Conservation (phyloP, 805 yeast genomes). For the Cyberlindnera subsufficiens region DNA sequence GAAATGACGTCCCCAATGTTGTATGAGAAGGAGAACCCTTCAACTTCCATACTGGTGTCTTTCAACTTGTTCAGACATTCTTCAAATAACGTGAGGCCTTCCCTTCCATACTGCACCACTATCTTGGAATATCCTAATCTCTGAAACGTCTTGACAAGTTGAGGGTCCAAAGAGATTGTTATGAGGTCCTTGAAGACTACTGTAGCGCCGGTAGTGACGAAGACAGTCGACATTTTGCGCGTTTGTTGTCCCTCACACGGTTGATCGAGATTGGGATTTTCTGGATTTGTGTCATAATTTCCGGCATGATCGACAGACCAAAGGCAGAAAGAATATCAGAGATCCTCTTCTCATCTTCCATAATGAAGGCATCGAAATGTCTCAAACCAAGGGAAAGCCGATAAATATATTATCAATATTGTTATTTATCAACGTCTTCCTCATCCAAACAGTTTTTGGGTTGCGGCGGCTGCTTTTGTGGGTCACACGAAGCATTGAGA, state of each 20-base stretch:
- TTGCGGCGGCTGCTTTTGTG: conserved; percentile 5
- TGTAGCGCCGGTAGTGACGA: conserved; percentile 90
- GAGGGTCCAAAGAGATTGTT: conserved; percentile 29
- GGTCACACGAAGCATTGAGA: conserved; percentile 1
- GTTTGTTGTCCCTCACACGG: not conserved
- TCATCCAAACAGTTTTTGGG: not conserved
- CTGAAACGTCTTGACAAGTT: conserved; percentile 32
- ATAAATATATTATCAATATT: not conserved
- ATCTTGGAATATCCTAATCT: conserved; percentile 33
- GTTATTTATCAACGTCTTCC: not conserved
- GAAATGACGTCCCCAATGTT: conserved; percentile 37
- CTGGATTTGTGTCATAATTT: not conserved
- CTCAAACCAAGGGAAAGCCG: no score
- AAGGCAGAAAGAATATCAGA: no score
- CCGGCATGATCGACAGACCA: no score
- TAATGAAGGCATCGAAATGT: no score
- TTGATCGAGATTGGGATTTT: no score
- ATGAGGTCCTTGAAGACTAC: conserved; percentile 68
- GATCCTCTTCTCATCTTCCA: no score
- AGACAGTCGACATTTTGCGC: conserved; percentile 15
- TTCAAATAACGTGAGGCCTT: conserved; percentile 18
- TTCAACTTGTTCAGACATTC: conserved; percentile 1
- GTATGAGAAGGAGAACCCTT: conserved; percentile 43
- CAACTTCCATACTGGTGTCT: conserved; percentile 23
- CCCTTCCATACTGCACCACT: conserved; percentile 56